Evolutionary conservation across 1,139 yeast genomes (phyloP).

Genomic region (Taphrina confusa): DNA sequence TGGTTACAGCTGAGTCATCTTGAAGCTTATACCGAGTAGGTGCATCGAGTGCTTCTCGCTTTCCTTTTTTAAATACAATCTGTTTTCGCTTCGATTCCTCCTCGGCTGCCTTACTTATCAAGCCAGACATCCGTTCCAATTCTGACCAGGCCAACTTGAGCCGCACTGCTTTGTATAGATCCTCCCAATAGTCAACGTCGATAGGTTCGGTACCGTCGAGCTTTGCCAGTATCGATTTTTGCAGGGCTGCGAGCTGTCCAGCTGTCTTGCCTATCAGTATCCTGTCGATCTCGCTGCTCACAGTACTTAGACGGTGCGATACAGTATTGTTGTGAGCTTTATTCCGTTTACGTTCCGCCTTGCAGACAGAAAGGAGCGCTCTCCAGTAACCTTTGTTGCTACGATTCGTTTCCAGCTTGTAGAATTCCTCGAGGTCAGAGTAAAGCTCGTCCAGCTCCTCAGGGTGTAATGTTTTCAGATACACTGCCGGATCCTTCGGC

Average conservation of each 20-base stretch:
- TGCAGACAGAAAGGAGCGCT: constrained; percentile 35
- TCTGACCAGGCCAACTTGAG: constrained; percentile 42
- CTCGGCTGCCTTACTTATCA: constrained; percentile 39
- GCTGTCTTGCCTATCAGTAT: constrained; percentile 43
- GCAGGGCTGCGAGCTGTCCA: constrained; percentile 43
- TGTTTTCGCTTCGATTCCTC: constrained; percentile 30
- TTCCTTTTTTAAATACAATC: constrained; percentile 21
- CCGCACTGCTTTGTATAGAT: constrained; percentile 42
- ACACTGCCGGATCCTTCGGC: constrained; percentile 39
- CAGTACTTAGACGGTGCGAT: constrained; percentile 41
- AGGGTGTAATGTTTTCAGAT: constrained; percentile 39
- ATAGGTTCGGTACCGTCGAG: constrained; percentile 41
- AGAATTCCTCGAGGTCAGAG: constrained; percentile 40
- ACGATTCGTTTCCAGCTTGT: constrained; percentile 39
- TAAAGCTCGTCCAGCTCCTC: constrained; percentile 40
- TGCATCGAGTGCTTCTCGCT: constrained; percentile 15
- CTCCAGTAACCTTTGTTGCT: constrained; percentile 43
- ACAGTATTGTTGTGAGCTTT: constrained; percentile 30
- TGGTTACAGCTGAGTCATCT: neutral
- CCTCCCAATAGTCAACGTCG: constrained; percentile 47
- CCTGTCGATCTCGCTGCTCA: constrained; percentile 45
- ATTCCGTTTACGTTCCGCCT: constrained; percentile 31
- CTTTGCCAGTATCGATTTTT: constrained; percentile 42
- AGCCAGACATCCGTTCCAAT: constrained; percentile 39
- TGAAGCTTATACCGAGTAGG: constrained; percentile 20